phyloP scores from a whole-genome alignment of 495 filamentous ascomycete species.

The Schizothecium vesticola region DNA sequence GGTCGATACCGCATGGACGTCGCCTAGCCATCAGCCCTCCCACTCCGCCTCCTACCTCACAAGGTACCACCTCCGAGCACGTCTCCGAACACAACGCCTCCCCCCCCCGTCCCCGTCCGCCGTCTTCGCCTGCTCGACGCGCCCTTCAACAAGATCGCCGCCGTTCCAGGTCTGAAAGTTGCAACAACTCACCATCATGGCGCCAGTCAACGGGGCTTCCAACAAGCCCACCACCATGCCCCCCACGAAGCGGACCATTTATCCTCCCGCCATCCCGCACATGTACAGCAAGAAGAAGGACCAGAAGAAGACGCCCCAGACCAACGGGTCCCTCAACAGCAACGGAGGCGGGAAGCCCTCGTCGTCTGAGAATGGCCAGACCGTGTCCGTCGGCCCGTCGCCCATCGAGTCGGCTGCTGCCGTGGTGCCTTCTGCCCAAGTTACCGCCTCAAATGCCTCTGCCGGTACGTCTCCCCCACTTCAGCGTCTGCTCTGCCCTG shows the following conservation, averaged over 20 bases:
- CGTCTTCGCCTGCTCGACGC: not conserved
- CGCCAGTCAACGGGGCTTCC: conserved; percentile 20
- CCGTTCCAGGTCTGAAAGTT: not conserved
- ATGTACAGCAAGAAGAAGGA: not conserved
- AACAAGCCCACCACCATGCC: conserved; percentile 20
- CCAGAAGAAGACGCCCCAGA: not conserved
- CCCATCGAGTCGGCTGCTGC: not conserved
- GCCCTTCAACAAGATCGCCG: not conserved
- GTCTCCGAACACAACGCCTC: not conserved
- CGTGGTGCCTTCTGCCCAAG: not conserved
- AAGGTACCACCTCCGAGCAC: not conserved
- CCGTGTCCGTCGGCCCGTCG: not conserved
- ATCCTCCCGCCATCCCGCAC: conserved; percentile 25
- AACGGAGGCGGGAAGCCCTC: not conserved
- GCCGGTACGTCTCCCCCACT: not conserved
- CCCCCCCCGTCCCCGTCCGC: not conserved
- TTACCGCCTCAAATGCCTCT: not conserved
- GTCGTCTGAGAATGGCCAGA: not conserved
- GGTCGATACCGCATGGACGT: conserved; percentile 12
- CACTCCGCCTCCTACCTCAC: conserved; percentile 1
- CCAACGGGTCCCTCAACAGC: not conserved
- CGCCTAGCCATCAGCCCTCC: not conserved
- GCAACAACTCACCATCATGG: conserved; percentile 18
- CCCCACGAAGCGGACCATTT: conserved; percentile 14
- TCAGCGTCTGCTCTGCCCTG: not conserved